Evolutionary conservation across 2,329 filamentous ascomycete species (phyloP).

Genomic region (Calonectria naviculata): DNA sequence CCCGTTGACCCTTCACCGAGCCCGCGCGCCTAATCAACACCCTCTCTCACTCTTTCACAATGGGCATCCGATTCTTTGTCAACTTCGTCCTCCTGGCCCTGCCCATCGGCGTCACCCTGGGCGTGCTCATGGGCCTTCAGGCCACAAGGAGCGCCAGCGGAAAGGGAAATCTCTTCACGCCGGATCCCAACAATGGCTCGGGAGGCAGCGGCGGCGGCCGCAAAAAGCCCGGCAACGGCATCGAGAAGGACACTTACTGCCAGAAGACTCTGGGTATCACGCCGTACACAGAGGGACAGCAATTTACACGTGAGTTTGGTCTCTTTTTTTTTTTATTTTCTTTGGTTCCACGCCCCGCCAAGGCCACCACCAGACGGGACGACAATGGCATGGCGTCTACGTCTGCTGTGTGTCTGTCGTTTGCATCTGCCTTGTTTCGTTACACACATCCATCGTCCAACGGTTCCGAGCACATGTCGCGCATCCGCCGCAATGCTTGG

Average conservation of each 20-base stretch:
- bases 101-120: slow-evolving; percentile 61
- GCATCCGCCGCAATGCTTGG: slow-evolving; percentile 1
- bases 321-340: not conserved
- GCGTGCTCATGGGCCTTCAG: slow-evolving; percentile 61
- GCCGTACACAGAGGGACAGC: slow-evolving; percentile 53
- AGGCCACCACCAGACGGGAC: not conserved
- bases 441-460: not conserved
- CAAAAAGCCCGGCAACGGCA: slow-evolving; percentile 31
- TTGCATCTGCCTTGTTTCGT: not conserved
- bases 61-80: slow-evolving; percentile 57
- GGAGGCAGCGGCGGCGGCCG: not conserved
- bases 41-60: slow-evolving; percentile 32
- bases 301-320: slow-evolving; percentile 57
- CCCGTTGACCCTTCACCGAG: slow-evolving; percentile 54
- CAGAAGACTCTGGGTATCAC: slow-evolving; percentile 52
- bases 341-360: not conserved
- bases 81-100: slow-evolving; percentile 62
- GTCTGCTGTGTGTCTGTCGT: not conserved
- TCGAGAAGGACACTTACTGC: slow-evolving; percentile 33
- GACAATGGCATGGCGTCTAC: not conserved
- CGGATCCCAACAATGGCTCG: slow-evolving; percentile 24
- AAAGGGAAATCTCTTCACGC: slow-evolving; percentile 56
- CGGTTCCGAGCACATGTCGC: slow-evolving; percentile 2
- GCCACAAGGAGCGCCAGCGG: slow-evolving; percentile 52
- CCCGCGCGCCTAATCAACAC: too few relatives aligned